Evolutionary conservation across 305 asterid genomes (phyloP).

Genomic region (Plantago coronopus): DNA sequence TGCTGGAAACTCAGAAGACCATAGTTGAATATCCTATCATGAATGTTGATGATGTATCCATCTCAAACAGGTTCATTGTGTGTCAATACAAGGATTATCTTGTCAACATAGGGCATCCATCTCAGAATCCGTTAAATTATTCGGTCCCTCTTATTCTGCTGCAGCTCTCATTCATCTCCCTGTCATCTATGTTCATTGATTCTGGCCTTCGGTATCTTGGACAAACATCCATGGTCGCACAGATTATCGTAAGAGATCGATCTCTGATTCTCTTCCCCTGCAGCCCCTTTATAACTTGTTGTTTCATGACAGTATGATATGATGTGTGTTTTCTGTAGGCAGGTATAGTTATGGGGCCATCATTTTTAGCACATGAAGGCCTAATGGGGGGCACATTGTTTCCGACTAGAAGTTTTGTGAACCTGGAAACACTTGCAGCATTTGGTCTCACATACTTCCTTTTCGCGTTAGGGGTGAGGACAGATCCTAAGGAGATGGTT

Average conservation of each 20-base stretch:
- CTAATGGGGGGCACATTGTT: constrained; percentile 33
- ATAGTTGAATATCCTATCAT: neutral
- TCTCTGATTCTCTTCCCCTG: neutral
- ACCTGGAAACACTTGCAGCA: constrained; percentile 44
- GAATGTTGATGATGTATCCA: constrained; percentile 22
- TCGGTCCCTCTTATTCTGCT: constrained; percentile 56
- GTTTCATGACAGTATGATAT: neutral
- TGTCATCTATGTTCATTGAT: constrained; percentile 45
- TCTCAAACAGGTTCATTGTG: constrained; percentile 28
- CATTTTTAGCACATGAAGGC: constrained; percentile 43
- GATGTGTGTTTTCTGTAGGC: constrained; percentile 37
- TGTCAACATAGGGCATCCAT: constrained; percentile 38
- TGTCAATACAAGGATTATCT: constrained; percentile 40
- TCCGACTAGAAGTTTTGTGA: constrained; percentile 42
- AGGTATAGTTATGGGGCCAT: constrained; percentile 69
- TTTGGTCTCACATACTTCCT: constrained; percentile 67
- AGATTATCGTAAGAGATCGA: constrained; percentile 50
- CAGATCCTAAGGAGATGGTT: constrained; percentile 42
- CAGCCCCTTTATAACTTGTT: no score
- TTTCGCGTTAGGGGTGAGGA: constrained; percentile 57
- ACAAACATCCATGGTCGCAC: constrained; percentile 63
- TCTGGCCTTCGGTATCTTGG: constrained; percentile 61
- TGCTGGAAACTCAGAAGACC: neutral
- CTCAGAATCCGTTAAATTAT: constrained; percentile 43
- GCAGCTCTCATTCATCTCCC: constrained; percentile 50